Base-by-base conservation (phyloP, 2,329 filamentous ascomycete genomes). In the Ophiostoma himal-ulmi region DNA sequence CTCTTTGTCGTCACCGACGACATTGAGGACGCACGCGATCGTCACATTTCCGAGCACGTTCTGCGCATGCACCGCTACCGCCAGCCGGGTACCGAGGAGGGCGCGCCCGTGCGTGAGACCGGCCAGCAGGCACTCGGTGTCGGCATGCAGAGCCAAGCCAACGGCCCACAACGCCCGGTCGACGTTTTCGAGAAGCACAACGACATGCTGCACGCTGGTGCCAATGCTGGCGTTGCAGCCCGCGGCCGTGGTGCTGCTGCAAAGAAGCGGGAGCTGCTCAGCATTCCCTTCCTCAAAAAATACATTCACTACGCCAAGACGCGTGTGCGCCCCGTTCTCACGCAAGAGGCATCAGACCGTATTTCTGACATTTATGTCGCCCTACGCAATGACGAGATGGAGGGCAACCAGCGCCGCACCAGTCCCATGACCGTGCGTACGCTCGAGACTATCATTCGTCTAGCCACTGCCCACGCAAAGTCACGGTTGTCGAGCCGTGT, bases 281-380 rank as follows among this genome's bases (percentile, higher is more conserved):
- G 92, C 81, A 97, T 99, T 72, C 92, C 94, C 0, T 99, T 99
- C 81, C 93, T 99, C 84, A 99, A 99, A 83, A 99, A 99, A 81
- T 99, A 97, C 80, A 96, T 99, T 65, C 95, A 99, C 78, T 99
- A 99, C 79, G 93, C 95, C 74, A 99, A 99, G 83, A 91, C 88
- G 48, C 85, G 95, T 77, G 86, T 97, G 77, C 96, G 93, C 85
- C 95, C 95, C 0, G 83, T 96, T 57, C 83, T 99, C 73, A 97
- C 94, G 0, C 93, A 95, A 77, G 93, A 93, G 64, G 94, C 95
- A 6, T 92, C 93, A 13, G 93, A 97, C 75, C 92, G 96, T 73
- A 96, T 99, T 76, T 89, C 94, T 52, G 87, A 92, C 41, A 91
- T 94, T 20, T 99, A 98, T 78, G 95, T 96, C 48, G 91, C 92